These are phyloP conservation scores for Suillus subluteus DNA, from an alignment of 768 basidiomycete species.

Conservation along the genomic window DNA sequence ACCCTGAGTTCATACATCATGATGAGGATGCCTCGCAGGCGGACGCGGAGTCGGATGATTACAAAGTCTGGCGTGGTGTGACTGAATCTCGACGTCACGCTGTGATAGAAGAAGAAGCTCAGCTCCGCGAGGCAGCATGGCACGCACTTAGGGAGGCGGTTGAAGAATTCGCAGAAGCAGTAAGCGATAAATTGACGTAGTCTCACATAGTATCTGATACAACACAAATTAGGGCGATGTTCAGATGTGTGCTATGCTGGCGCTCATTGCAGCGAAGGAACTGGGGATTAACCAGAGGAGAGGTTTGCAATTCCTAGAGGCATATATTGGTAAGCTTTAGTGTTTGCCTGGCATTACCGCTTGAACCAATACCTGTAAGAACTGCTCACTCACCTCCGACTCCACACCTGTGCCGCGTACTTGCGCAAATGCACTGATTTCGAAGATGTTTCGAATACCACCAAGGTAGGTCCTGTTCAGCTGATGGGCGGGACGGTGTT, in stretches of 20 bases:
- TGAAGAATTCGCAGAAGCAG: slow-evolving; percentile 67
- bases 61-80: slow-evolving; percentile 32
- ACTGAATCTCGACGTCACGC: slow-evolving; percentile 21
- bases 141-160: slow-evolving; percentile 54
- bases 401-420: slow-evolving; percentile 74
- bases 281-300: slow-evolving; percentile 50
- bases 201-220: slow-evolving; percentile 6
- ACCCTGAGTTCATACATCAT: slow-evolving; percentile 18
- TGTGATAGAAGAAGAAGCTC: slow-evolving; percentile 52
- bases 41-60: slow-evolving; percentile 24
- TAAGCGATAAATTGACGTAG: slow-evolving; percentile 28
- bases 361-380: slow-evolving; percentile 43
- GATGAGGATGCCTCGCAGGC: slow-evolving; percentile 31
- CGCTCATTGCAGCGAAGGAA: slow-evolving; percentile 62
- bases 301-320: slow-evolving; percentile 59
- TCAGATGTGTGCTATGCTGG: slow-evolving; percentile 78
- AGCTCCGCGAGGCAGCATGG: slow-evolving; percentile 59
- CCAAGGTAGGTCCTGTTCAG: slow-evolving; percentile 48
- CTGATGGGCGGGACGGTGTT: not conserved
- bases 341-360: not conserved
- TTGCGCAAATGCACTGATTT: slow-evolving; percentile 64
- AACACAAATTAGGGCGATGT: slow-evolving; percentile 64
- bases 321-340: slow-evolving; percentile 66
- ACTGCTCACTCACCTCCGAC: slow-evolving; percentile 58
- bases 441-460: slow-evolving; percentile 54